Evolutionary conservation across 768 basidiomycete species (phyloP).

Genomic region (Phanerodontia chrysosporium): DNA sequence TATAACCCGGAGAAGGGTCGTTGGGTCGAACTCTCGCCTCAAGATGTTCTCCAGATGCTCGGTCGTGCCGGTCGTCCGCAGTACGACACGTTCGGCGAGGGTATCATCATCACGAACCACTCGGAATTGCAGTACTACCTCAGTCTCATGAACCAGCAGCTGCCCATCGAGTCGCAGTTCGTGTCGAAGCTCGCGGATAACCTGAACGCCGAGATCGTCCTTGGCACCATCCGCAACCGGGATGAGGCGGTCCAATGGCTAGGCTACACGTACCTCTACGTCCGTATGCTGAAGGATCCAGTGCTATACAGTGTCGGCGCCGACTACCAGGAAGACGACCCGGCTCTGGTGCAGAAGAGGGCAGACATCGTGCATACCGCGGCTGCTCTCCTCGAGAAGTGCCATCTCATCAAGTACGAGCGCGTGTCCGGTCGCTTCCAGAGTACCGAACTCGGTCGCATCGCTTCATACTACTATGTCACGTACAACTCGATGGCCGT

Average conservation of each 20-base stretch:
- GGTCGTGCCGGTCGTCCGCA: conserved; percentile 97
- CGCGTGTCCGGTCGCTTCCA: conserved; percentile 84
- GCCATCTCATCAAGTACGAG: conserved; percentile 92
- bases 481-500: conserved; percentile 94
- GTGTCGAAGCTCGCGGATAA: conserved; percentile 91
- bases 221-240: conserved; percentile 90
- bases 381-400: conserved; percentile 90
- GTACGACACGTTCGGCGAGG: conserved; percentile 95
- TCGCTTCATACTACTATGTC: conserved; percentile 95
- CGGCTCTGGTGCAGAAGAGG: conserved; percentile 82
- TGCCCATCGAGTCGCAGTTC: conserved; percentile 96
- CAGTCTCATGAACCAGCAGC: conserved; percentile 91
- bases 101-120: conserved; percentile 98
- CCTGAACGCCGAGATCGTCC: conserved; percentile 93
- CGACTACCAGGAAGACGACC: conserved; percentile 89
- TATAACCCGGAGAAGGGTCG: conserved; percentile 98
- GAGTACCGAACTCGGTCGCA: conserved; percentile 88
- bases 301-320: conserved; percentile 82
- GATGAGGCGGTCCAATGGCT: conserved; percentile 98
- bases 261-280: conserved; percentile 93
- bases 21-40: conserved; percentile 93
- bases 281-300: conserved; percentile 90
- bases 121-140: conserved; percentile 96
- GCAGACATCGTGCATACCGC: conserved; percentile 93
- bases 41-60: conserved; percentile 98